Percentiles rank a stretch among this genome's conserved stretches.
These are phyloP conservation scores for Cadophora sp. DNA, from an alignment of 2,329 filamentous ascomycete genomes.

Conservation along the genomic window DNA sequence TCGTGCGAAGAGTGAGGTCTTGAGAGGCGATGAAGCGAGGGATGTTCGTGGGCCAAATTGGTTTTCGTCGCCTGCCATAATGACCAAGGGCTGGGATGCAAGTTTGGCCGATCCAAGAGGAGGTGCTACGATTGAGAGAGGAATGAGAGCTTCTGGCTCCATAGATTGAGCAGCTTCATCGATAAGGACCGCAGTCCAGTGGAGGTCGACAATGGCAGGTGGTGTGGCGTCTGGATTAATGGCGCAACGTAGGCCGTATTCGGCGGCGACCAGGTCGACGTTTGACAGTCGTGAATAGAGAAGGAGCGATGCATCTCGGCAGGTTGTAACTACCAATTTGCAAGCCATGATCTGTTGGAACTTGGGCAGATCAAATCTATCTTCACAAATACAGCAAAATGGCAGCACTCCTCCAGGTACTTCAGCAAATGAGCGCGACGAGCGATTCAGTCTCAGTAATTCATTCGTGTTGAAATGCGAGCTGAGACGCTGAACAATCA, in stretches of 20 bases:
- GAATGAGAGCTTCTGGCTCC: slow-evolving; percentile 32
- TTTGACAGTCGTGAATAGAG: slow-evolving; percentile 31
- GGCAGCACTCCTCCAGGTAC: slow-evolving; percentile 27
- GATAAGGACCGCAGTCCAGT: slow-evolving; percentile 32
- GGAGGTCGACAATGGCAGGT: slow-evolving; percentile 19
- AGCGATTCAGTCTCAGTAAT: slow-evolving; percentile 30
- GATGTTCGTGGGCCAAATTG: slow-evolving; percentile 33
- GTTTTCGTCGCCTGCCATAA: slow-evolving; percentile 34
- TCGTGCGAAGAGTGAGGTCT: slow-evolving; percentile 31
- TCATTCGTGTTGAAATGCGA: slow-evolving; percentile 19
- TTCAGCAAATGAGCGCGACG: slow-evolving; percentile 30
- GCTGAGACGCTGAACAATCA: slow-evolving; percentile 27
- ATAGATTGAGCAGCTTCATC: slow-evolving; percentile 35
- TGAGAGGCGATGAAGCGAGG: slow-evolving; percentile 25
- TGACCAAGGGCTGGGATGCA: slow-evolving; percentile 22
- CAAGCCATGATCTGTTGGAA: slow-evolving; percentile 31
- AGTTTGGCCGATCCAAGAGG: slow-evolving; percentile 15
- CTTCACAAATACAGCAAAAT: slow-evolving; percentile 25
- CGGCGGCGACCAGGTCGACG: slow-evolving; percentile 26
- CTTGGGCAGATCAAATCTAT: slow-evolving; percentile 23
- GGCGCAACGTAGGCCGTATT: slow-evolving; percentile 21
- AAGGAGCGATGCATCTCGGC: slow-evolving; percentile 32
- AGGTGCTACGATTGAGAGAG: slow-evolving; percentile 30
- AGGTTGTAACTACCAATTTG: slow-evolving; percentile 32
- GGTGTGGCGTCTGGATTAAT: slow-evolving; percentile 29